phyloP scores from a whole-genome alignment of 2,329 filamentous ascomycete genomes.

The Colletotrichum australisinense region DNA sequence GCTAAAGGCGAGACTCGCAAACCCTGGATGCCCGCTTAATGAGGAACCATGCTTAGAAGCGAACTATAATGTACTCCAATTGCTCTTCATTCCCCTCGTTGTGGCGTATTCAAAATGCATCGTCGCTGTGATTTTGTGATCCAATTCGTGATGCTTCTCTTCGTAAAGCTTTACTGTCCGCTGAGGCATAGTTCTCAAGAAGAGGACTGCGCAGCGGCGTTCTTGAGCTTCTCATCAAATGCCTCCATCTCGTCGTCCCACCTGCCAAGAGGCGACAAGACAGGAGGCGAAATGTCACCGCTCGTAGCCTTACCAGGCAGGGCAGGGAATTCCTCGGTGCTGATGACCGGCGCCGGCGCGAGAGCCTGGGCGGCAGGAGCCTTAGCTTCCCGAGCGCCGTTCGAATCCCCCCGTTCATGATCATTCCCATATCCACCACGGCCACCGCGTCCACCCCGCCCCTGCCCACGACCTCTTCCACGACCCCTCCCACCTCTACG shows the following conservation, averaged over 20 bases:
- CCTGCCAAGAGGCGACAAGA: constrained; percentile 52
- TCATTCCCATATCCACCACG: constrained; percentile 44
- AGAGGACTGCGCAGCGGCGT: constrained; percentile 18
- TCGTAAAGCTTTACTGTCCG: not conserved
- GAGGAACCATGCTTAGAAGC: constrained; percentile 7
- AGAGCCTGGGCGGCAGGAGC: constrained; percentile 41
- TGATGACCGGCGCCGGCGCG: constrained; percentile 45
- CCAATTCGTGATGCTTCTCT: not conserved
- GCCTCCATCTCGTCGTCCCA: constrained; percentile 72
- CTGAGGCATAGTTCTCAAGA: not conserved
- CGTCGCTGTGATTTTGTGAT: constrained; percentile 6
- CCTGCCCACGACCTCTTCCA: constrained; percentile 37
- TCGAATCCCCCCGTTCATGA: constrained; percentile 44
- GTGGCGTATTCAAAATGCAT: not conserved
- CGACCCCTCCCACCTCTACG: constrained; percentile 38
- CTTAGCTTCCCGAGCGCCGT: constrained; percentile 4
- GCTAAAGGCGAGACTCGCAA: constrained; percentile 7
- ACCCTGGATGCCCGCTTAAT: not conserved
- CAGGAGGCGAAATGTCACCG: constrained; percentile 39
- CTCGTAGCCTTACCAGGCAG: constrained; percentile 42
- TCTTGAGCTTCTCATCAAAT: constrained; percentile 49
- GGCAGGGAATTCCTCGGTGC: constrained; percentile 53
- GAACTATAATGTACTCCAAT: constrained; percentile 1
- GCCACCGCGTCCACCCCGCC: constrained; percentile 45
- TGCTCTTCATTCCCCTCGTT: not conserved